These are phyloP conservation scores for Iris macrosiphon DNA, from an alignment of 106 monocot species.

Conservation along the genomic window DNA sequence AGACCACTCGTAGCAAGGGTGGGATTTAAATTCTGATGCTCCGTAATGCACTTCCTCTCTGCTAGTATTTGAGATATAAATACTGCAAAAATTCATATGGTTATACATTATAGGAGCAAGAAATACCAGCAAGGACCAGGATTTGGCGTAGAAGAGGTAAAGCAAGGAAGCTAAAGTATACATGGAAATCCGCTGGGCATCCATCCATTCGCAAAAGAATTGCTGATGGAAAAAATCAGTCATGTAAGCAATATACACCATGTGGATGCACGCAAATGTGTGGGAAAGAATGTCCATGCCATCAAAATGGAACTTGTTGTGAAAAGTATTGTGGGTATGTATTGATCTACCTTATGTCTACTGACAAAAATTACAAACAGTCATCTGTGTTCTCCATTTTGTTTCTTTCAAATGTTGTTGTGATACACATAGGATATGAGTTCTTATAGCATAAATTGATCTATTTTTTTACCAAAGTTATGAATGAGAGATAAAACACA, in stretches of 20 bases:
- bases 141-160: constrained; percentile 67
- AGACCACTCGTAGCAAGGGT: too few relatives aligned
- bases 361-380: too few relatives aligned
- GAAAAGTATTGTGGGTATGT: constrained; percentile 98
- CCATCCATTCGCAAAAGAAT: constrained; percentile 84
- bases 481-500: too few relatives aligned
- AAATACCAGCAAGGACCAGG: constrained; percentile 50
- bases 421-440: too few relatives aligned
- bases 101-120: constrained; percentile 51
- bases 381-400: not conserved
- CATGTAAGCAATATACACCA: constrained; percentile 84
- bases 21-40: too few relatives aligned
- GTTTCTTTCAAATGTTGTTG: not conserved
- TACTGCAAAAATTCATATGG: too few relatives aligned
- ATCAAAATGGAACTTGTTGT: constrained; percentile 85
- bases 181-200: constrained; percentile 96
- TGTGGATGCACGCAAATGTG: constrained; percentile 90
- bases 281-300: constrained; percentile 88
- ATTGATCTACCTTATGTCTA: not conserved
- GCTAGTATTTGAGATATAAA: too few relatives aligned
- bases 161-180: constrained; percentile 79
- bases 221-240: constrained; percentile 71
- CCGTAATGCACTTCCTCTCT: too few relatives aligned
- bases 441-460: too few relatives aligned
- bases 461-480: too few relatives aligned